Percentiles rank a stretch among this genome's conserved stretches.
phyloP scores from a whole-genome alignment of 306 rosid genomes.

The Lupinus albus region DNA sequence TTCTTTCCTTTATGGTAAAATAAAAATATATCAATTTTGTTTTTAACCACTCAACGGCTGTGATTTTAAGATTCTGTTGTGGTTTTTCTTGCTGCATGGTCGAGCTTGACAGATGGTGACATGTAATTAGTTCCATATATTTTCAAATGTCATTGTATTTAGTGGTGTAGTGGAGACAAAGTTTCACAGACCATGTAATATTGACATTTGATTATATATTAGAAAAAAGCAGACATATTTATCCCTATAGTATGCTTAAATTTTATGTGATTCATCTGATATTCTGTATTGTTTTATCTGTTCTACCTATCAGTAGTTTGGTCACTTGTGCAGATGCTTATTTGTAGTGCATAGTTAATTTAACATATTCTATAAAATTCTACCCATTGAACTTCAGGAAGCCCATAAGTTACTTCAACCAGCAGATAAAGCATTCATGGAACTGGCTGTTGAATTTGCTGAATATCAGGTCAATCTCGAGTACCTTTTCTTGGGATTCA shows the following conservation, averaged over 20 bases:
- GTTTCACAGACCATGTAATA: slow-evolving; percentile 6
- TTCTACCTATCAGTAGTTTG: slow-evolving; percentile 12
- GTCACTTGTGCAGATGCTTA: slow-evolving; percentile 12
- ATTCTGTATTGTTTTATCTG: slow-evolving; percentile 30
- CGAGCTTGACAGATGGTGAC: slow-evolving; percentile 26
- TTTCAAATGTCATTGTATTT: slow-evolving; percentile 16
- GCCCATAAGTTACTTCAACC: slow-evolving; percentile 96
- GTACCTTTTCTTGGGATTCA: slow-evolving; percentile 36
- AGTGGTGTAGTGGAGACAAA: slow-evolving; percentile 18
- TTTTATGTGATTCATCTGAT: slow-evolving; percentile 16
- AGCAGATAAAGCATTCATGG: slow-evolving; percentile 80
- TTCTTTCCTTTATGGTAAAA: slow-evolving; percentile 9
- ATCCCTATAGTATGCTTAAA: neutral
- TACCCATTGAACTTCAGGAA: slow-evolving; percentile 64
- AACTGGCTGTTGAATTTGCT: slow-evolving; percentile 89
- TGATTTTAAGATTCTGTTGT: slow-evolving; percentile 9
- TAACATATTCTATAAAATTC: slow-evolving; percentile 31
- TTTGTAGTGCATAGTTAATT: slow-evolving; percentile 5
- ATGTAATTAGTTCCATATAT: slow-evolving; percentile 16
- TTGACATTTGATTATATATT: slow-evolving; percentile 23
- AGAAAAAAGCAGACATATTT: neutral
- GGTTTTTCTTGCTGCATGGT: slow-evolving; percentile 35
- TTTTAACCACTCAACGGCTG: too few relatives aligned
- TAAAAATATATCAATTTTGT: too few relatives aligned
- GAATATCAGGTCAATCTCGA: slow-evolving; percentile 74